A percentile compares a stretch with the other conserved stretches of the same genome.
Evolutionary conservation across 23 red algal species (phyloP).

Genomic region (Gracilaria vermiculophylla): DNA sequence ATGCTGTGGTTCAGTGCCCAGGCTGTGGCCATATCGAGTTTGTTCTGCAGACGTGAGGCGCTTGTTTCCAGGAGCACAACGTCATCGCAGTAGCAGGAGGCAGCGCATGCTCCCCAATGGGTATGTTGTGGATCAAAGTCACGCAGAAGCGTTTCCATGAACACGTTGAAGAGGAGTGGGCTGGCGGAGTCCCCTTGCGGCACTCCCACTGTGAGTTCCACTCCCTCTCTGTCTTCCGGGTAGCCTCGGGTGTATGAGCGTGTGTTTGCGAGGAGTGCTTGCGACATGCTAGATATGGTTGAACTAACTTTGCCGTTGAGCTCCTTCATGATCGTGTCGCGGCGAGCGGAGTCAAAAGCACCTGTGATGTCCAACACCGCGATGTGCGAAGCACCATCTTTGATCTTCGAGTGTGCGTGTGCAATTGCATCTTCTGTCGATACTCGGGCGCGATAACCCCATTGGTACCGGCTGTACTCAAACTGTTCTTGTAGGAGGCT

Average conservation of each 20-base stretch:
- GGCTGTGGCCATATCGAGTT: not conserved
- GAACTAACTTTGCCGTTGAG: not conserved
- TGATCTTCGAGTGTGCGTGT: not conserved
- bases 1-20: not conserved
- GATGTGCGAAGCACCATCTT: not conserved
- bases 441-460: not conserved
- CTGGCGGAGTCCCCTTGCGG: slow-evolving; percentile 9
- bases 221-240: not conserved
- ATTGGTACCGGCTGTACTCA: not conserved
- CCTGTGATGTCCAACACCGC: slow-evolving; percentile 14
- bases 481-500: not conserved
- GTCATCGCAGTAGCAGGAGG: slow-evolving; percentile 12
- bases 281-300: not conserved
- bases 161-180: slow-evolving; percentile 9
- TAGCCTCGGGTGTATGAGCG: not conserved
- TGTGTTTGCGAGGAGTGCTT: not conserved
- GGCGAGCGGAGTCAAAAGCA: not conserved
- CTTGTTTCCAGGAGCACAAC: not conserved
- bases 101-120: not conserved
- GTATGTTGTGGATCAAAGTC: not conserved
- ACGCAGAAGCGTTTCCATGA: slow-evolving; percentile 5
- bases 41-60: not conserved
- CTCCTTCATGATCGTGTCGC: not conserved
- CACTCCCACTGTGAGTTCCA: not conserved
- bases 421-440: slow-evolving; percentile 5